Evolutionary conservation across 139 green algal genomes (phyloP), one percentile per base, ranked within the genome.

Genomic region (Coelastrella sp.): DNA sequence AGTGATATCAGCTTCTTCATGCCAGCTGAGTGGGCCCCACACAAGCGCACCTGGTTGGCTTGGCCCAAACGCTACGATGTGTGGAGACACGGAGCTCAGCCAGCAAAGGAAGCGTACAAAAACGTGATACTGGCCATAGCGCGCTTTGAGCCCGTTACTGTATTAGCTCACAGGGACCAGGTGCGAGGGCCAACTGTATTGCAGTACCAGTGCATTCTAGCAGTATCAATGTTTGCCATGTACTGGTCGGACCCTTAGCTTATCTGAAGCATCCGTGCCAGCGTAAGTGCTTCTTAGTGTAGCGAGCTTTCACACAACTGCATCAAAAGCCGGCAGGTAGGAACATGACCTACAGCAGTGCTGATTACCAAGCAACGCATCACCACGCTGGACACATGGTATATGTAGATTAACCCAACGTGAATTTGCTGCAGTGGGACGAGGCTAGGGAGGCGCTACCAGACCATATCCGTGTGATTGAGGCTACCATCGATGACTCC

Each of bases 101-200:
- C 80, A 58, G 93, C 93, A 10, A 89, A 94, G 71, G 54, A 78
- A 22, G 93, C 93, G 4, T 93, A 94, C 59, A 89, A 54, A 3
- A 75, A 83, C 3, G 93, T 95, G n/a, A 87, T 90, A 65, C 61
- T 23, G 2, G 90, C 92, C 8, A 95, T 95, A 84, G 59, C 64
- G 47, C 54, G 80, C 17, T 93, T 94, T 47, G 93, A 95, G 60
- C 90, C 92, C 3, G 93, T 95, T 7, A 92, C 89, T 20, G 80
- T 95, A 11, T 58, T 90, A 20, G 93, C 86, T 3, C 79, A 61
- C 61, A 66, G 16, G 54, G 87, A 87, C 23, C 80, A 79, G 68
- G 88, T 91, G 23, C 58, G 80, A 68, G 7, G 10, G 7, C 61
- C 61, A 68, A 7, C 61, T 68, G 61, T 10, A 68, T n/a, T n/a